A percentile compares a stretch with the other conserved stretches of the same genome.
phyloP scores from a whole-genome alignment of 305 asterid species.

The Solanum chacoense region DNA sequence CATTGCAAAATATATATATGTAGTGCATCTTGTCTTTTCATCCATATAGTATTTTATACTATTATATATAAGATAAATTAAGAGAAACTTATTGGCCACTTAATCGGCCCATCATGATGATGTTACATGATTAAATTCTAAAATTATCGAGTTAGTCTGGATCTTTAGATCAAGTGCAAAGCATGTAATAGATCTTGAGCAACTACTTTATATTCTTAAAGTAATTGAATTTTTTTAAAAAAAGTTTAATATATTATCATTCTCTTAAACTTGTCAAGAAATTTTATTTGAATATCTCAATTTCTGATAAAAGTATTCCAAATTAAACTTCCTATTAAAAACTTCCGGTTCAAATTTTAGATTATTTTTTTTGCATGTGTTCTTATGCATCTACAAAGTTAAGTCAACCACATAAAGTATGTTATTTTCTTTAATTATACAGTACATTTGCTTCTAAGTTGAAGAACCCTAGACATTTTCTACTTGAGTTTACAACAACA shows the following conservation, averaged over 20 bases:
- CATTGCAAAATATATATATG: not conserved
- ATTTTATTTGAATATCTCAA: not conserved
- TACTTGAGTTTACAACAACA: not conserved
- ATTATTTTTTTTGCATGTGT: not conserved
- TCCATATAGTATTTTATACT: not conserved
- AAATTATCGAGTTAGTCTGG: not conserved
- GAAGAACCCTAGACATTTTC: not conserved
- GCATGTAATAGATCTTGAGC: not conserved
- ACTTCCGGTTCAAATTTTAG: not conserved
- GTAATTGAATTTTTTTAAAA: not conserved
- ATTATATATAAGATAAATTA: not conserved
- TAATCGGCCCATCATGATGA: not conserved
- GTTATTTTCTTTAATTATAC: not conserved
- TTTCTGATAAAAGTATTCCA: not conserved
- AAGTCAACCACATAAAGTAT: not conserved
- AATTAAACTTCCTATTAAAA: not conserved
- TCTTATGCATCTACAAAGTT: not conserved
- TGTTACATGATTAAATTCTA: not conserved
- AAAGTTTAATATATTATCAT: not conserved
- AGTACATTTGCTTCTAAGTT: not conserved
- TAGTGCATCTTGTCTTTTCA: not conserved
- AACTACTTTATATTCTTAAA: not conserved
- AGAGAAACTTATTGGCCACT: not conserved
- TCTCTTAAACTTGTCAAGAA: not conserved
- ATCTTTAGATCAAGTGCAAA: not conserved